Evolutionary conservation across 257 asterid species (phyloP), one percentile per base, ranked within the genome.

Genomic region (Rehmannia glutinosa): DNA sequence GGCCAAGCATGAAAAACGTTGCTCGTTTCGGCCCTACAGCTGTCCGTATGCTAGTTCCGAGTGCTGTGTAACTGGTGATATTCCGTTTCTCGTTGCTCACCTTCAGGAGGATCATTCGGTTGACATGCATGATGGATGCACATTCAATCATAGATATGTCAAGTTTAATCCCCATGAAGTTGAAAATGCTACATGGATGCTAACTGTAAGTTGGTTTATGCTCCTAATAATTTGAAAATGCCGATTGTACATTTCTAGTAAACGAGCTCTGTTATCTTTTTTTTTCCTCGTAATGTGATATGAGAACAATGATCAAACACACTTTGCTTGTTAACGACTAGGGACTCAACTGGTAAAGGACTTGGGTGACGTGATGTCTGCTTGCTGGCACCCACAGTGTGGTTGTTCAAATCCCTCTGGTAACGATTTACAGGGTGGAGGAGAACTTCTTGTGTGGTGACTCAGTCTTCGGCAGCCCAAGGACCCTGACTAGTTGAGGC

Each of bases 151-250:
- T 80, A 84, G 96, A 62, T 89, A 89, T 33, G 98, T 89, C 68
- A 85, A 84, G 46, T 80, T 92, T 8, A 82, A 88, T 71, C 95
- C 92, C 2, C 83, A 74, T 42, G 89, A 88, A 77, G 91, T 88
- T 39, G 95, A 85, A 59, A 86, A 74, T 15, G 98, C 98, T 6
- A 85, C 84, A 23, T 92, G 98, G 98, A 89, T 92, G 97, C 79
- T 92, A 20, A 89, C 98, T 9, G 98, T 92, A 78, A 89, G 91
- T 84, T 16, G 21, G 46, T 52, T 70, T 50, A 27, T 27, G 47
- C 45, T 53, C 36, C 47, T 41, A 64, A 7, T 62, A 52, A 13
- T 25, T 30, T 9, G 20, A 30, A 41, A 16, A 50, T 60, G 9
- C 59, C 1, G 43, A 7, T 6, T 21, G 1, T 21, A 9, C 25